phyloP scores from a whole-genome alignment of 441 rosid species.

The Populus trichocarpa region DNA sequence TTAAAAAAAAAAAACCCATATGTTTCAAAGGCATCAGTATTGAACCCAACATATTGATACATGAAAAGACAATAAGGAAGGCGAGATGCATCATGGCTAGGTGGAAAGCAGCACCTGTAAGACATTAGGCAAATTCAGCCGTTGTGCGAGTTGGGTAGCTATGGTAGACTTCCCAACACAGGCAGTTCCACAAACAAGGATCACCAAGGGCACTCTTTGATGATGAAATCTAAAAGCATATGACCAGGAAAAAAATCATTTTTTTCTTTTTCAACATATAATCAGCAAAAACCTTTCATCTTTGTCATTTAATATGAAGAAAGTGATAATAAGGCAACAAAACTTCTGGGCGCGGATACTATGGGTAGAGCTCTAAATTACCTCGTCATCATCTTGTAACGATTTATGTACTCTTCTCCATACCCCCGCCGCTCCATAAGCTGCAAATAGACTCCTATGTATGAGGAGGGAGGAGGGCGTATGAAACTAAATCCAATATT shows the following conservation, averaged over 20 bases:
- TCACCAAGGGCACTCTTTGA: conserved; percentile 93
- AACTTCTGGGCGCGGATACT: background rate
- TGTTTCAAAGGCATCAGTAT: conserved; percentile 17
- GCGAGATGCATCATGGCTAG: background rate
- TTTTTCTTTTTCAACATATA: background rate
- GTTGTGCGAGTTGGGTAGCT: conserved; percentile 97
- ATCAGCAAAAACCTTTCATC: background rate
- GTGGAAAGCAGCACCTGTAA: conserved; percentile 56
- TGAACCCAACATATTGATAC: conserved; percentile 6
- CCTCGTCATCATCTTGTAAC: conserved; percentile 99
- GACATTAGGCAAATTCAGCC: conserved; percentile 96
- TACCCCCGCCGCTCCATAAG: conserved; percentile 95
- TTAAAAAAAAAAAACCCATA: background rate
- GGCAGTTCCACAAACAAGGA: conserved; percentile 99
- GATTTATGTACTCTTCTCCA: conserved; percentile 85
- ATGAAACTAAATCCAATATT: conserved; percentile 3
- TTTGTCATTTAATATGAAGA: background rate
- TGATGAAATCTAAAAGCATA: conserved; percentile 77
- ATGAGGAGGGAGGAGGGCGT: conserved; percentile 20
- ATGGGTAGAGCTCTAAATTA: conserved; percentile 23
- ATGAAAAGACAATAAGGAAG: background rate
- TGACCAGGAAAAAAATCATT: background rate
- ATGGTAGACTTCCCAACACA: conserved; percentile 98
- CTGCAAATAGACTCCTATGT: conserved; percentile 37
- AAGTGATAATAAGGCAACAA: background rate